Base-by-base conservation (phyloP, 2,329 filamentous ascomycete genomes). In the Pseudogymnoascus sp. region DNA sequence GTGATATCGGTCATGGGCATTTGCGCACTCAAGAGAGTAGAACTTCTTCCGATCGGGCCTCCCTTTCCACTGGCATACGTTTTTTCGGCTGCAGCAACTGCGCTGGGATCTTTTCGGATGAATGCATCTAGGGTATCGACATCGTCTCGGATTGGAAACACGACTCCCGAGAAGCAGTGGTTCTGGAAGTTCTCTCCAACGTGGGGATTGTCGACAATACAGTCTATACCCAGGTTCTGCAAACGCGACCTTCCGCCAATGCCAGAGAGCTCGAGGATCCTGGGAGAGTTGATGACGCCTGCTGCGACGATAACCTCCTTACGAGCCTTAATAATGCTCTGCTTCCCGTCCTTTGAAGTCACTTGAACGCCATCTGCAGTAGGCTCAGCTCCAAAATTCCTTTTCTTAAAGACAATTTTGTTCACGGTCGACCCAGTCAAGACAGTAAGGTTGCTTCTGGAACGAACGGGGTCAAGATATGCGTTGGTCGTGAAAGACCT, bases 121-220 rank as follows among this genome's bases (percentile, higher is more conserved):
- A 59, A 59, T 12, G 25, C 17, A 39, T 59, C 58, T 7, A 59
- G 58, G 1, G 73, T 72, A 4, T 71, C 68, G n/a, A 71, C 66
- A 15, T 68, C 69, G 21, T 73, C 70, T 27, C 65, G 66, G n/a
- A 74, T 73, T 8, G 75, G 72, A 60, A 77, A 74, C 63, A 15
- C 31, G 15, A 42, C 27, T 5, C 59, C 59, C 12, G 31, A 31
- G n/a, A 61, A 13, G 17, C 61, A 55, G 36, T 71, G 69, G 35
- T 65, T 63, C 58, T 68, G 67, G 2, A 71, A 61, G 25, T 71
- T 70, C 59, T 71, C 69, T 2, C 69, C 68, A 1, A 69, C 68
- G 21, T 66, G 65, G 4, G 63, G 39, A 29, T 66, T 67, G 27
- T 66, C 62, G 5, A 68, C 61, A 4, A 63, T 33, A 4, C 64